These are phyloP conservation scores for Mycogone perniciosa DNA, from an alignment of 2,329 filamentous ascomycete species.

Conservation along the genomic window DNA sequence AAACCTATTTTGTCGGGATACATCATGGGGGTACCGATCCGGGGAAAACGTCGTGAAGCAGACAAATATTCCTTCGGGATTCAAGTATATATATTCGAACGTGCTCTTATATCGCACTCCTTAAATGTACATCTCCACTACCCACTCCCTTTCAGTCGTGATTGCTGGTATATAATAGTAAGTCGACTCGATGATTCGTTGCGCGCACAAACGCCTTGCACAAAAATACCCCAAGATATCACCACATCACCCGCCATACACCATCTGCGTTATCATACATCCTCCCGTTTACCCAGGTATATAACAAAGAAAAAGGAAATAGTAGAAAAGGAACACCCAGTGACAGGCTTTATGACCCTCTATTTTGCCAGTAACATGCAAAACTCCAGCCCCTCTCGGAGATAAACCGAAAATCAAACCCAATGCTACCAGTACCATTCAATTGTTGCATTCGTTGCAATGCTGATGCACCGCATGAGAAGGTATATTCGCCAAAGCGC, in stretches of 20 bases:
- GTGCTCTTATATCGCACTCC: too few species aligned
- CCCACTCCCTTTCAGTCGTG: too few species aligned
- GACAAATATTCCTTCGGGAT: too few species aligned
- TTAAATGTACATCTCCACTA: too few species aligned
- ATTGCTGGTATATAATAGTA: too few species aligned
- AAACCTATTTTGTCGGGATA: too few species aligned
- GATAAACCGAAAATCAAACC: not conserved
- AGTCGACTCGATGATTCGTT: too few species aligned
- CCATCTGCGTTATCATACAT: not conserved
- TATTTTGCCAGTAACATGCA: not conserved
- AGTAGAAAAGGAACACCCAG: not conserved
- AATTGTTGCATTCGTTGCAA: not conserved
- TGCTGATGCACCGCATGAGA: not conserved
- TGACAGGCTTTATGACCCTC: not conserved
- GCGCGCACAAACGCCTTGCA: too few species aligned
- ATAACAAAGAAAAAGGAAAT: not conserved
- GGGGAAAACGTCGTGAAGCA: too few species aligned
- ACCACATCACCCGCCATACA: not conserved
- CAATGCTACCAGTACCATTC: not conserved
- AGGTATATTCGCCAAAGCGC: conserved; percentile 1
- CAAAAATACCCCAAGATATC: not conserved
- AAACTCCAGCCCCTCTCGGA: not conserved
- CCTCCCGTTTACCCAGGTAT: not conserved
- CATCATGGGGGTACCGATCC: too few species aligned
- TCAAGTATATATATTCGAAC: too few species aligned